Conservation (phyloP, 208 protist species). For the Wallacemonas sp. region DNA sequence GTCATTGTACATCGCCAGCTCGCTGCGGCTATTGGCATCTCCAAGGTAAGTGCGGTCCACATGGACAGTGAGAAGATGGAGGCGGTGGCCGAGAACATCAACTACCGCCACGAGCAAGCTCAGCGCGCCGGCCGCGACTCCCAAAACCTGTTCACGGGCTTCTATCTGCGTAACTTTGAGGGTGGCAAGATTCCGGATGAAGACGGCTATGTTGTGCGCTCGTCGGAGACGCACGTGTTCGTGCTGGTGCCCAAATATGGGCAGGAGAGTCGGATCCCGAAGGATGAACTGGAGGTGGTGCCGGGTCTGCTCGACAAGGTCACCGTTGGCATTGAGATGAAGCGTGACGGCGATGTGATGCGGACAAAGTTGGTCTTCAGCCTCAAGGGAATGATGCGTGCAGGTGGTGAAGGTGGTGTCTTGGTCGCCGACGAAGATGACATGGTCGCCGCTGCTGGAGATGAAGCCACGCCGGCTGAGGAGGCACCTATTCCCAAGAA, state of each 20-base stretch:
- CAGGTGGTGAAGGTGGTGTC: constrained; percentile 40
- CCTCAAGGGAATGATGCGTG: constrained; percentile 67
- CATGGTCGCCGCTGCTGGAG: constrained; percentile 17
- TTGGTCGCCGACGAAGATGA: constrained; percentile 44
- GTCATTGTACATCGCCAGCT: constrained; percentile 94
- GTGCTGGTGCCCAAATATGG: constrained; percentile 90
- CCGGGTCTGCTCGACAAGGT: constrained; percentile 82
- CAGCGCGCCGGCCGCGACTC: constrained; percentile 91
- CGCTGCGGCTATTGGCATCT: constrained; percentile 78
- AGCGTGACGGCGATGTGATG: constrained; percentile 72
- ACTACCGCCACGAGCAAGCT: constrained; percentile 91
- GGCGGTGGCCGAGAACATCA: constrained; percentile 81
- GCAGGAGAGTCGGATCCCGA: constrained; percentile 82
- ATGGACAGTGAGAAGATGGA: constrained; percentile 78
- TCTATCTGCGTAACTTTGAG: constrained; percentile 86
- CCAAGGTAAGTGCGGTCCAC: constrained; percentile 44
- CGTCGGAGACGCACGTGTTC: constrained; percentile 83
- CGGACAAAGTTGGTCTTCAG: constrained; percentile 73
- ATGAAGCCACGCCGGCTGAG: constrained; percentile 13
- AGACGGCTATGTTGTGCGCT: constrained; percentile 82
- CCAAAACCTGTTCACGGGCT: constrained; percentile 91
- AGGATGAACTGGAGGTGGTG: constrained; percentile 62
- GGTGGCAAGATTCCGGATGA: constrained; percentile 71
- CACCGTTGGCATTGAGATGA: constrained; percentile 70
- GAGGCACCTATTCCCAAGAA: too few relatives aligned